Evolutionary conservation across 805 yeast genomes (phyloP).

Genomic region (Kluyveromyces starmeri): DNA sequence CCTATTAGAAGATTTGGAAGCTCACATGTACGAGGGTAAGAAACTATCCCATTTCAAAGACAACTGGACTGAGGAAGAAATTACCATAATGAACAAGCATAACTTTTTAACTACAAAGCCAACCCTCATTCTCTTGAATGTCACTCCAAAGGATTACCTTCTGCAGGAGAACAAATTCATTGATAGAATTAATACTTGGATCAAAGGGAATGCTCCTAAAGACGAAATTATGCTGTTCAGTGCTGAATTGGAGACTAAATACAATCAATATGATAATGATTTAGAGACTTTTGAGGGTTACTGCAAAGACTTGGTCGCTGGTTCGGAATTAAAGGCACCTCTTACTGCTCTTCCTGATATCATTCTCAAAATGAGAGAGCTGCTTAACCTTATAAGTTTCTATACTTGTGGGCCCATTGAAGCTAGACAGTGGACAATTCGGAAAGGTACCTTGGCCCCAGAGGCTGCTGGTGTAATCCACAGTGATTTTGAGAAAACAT

Average conservation of each 20-base stretch:
- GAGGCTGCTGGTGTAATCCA: slow-evolving; percentile 90
- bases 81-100: slow-evolving; percentile 57
- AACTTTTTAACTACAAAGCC: slow-evolving; percentile 83
- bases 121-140: slow-evolving; percentile 67
- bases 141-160: slow-evolving; percentile 60
- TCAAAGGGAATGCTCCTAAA: slow-evolving; percentile 54
- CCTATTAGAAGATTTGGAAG: slow-evolving; percentile 33
- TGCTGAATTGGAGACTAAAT: slow-evolving; percentile 40
- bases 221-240: slow-evolving; percentile 63
- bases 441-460: slow-evolving; percentile 69
- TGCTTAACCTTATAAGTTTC: slow-evolving; percentile 65
- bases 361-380: slow-evolving; percentile 55
- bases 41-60: slow-evolving; percentile 54
- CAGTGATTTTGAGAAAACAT: slow-evolving; percentile 73
- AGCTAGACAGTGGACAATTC: slow-evolving; percentile 83
- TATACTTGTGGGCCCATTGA: slow-evolving; percentile 84
- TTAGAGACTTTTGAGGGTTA: slow-evolving; percentile 14
- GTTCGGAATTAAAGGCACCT: slow-evolving; percentile 32
- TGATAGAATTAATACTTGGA: slow-evolving; percentile 53
- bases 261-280: slow-evolving; percentile 25
- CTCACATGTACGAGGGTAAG: slow-evolving; percentile 41
- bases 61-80: slow-evolving; percentile 56
- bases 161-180: slow-evolving; percentile 43
- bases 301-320: slow-evolving; percentile 25
- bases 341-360: slow-evolving; percentile 54